Conservation (phyloP, 768 basidiomycete species). For the Termitomyces sp. region DNA sequence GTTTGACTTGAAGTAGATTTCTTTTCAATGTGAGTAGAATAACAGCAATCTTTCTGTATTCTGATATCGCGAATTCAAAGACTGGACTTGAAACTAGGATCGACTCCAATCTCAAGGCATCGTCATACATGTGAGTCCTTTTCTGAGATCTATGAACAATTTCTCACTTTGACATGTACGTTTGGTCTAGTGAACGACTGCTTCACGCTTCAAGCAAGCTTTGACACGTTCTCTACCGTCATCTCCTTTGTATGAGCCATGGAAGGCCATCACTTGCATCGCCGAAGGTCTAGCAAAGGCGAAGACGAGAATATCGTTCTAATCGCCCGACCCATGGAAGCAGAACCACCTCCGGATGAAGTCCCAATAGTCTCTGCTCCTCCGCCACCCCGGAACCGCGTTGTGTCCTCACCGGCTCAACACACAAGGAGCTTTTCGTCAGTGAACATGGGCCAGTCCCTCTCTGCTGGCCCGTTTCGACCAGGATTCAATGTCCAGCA, state of each 20-base stretch:
- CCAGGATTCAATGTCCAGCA: conserved; percentile 20
- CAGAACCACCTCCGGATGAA: conserved; percentile 3
- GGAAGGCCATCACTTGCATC: conserved; percentile 23
- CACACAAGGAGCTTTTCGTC: conserved; percentile 20
- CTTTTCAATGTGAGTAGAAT: background rate
- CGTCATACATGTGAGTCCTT: background rate
- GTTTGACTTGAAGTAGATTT: background rate
- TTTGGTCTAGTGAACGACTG: background rate
- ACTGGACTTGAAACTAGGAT: background rate
- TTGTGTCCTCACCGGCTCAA: conserved; percentile 20
- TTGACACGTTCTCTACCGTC: conserved; percentile 5
- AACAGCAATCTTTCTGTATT: background rate
- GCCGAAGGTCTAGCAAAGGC: conserved; percentile 41
- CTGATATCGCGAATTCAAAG: background rate
- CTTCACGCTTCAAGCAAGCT: background rate
- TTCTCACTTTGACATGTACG: background rate
- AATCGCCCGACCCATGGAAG: conserved; percentile 16
- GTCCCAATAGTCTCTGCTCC: conserved; percentile 11
- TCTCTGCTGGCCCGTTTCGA: conserved; percentile 26
- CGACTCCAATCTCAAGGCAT: background rate
- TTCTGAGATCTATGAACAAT: background rate
- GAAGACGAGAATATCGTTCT: conserved; percentile 26
- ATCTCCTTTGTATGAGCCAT: conserved; percentile 7
- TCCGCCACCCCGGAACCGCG: conserved; percentile 20
- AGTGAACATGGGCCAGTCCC: conserved; percentile 14